Conservation (phyloP, 2,329 filamentous ascomycete species). For the Cordyceps cicadae region DNA sequence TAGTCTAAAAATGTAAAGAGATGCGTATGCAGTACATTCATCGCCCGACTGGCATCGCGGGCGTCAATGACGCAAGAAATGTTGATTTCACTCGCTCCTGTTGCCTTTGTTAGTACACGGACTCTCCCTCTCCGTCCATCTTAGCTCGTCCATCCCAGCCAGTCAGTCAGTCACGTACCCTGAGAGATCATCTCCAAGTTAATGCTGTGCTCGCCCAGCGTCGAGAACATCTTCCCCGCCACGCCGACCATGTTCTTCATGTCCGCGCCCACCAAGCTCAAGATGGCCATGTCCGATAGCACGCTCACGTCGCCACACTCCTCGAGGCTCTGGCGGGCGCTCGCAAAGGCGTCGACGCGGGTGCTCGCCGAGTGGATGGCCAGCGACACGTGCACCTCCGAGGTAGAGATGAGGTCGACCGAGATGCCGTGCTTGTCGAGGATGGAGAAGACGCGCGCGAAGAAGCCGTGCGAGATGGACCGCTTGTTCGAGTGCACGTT, state of each 20-base stretch:
- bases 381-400: slow-evolving; percentile 95
- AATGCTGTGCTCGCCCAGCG: slow-evolving; percentile 83
- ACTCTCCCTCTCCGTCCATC: too few relatives aligned
- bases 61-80: slow-evolving; percentile 97
- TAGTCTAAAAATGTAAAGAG: slow-evolving; percentile 91
- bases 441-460: slow-evolving; percentile 87
- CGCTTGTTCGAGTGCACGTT: slow-evolving; percentile 98
- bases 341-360: slow-evolving; percentile 53
- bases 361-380: slow-evolving; percentile 77
- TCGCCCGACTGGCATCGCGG: slow-evolving; percentile 79
- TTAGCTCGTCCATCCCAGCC: background rate
- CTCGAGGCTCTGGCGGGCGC: slow-evolving; percentile 62
- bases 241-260: slow-evolving; percentile 98
- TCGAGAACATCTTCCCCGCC: slow-evolving; percentile 88
- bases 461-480: slow-evolving; percentile 90
- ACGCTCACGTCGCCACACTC: slow-evolving; percentile 87
- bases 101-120: background rate
- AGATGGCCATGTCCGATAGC: slow-evolving; percentile 85
- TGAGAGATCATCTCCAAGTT: slow-evolving; percentile 99
- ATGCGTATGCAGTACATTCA: slow-evolving; percentile 94
- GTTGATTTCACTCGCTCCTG: slow-evolving; percentile 96
- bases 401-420: slow-evolving; percentile 93
- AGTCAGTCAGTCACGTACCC: slow-evolving; percentile 45
- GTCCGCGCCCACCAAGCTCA: slow-evolving; percentile 88
- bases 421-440: slow-evolving; percentile 80